Percentiles rank a stretch among this genome's conserved stretches.
Evolutionary conservation across 2,329 filamentous ascomycete genomes (phyloP).

Genomic region (Fusarium begoniae): DNA sequence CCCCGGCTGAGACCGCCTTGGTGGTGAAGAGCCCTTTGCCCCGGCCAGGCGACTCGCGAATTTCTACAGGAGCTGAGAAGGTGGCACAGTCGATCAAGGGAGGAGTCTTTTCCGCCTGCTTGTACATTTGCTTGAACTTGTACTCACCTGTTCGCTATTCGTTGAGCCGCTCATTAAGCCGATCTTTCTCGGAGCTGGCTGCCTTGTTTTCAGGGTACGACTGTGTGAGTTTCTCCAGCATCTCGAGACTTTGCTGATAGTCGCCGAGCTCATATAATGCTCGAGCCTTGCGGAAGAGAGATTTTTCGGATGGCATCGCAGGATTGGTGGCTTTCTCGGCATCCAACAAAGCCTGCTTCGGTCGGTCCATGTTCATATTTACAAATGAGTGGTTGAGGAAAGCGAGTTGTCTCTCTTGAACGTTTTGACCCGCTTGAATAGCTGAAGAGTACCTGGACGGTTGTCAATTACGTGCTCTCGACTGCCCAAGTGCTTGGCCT

Average conservation of each 20-base stretch:
- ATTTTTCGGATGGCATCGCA: not conserved
- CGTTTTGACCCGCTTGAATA: not conserved
- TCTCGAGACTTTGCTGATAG: not conserved
- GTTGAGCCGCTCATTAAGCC: not conserved
- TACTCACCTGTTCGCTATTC: not conserved
- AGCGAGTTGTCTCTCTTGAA: not conserved
- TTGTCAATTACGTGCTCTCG: not conserved
- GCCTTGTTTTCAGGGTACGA: not conserved
- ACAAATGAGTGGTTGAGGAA: not conserved
- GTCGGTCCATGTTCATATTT: not conserved
- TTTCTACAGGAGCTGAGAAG: not conserved
- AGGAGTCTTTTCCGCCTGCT: not conserved
- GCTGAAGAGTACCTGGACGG: not conserved
- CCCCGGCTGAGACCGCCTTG: not conserved
- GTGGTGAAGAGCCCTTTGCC: constrained; percentile 1
- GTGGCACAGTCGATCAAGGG: not conserved
- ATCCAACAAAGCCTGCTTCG: not conserved
- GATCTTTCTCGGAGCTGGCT: not conserved
- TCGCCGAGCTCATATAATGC: not conserved
- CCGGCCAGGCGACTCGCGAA: not conserved
- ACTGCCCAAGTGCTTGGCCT: not conserved
- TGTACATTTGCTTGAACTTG: not conserved
- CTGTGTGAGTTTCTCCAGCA: not conserved
- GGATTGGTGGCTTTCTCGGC: not conserved
- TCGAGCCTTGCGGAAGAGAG: not conserved